Conservation (phyloP, 192 early-diverging fungal species). For the Coemansia sp. region DNA sequence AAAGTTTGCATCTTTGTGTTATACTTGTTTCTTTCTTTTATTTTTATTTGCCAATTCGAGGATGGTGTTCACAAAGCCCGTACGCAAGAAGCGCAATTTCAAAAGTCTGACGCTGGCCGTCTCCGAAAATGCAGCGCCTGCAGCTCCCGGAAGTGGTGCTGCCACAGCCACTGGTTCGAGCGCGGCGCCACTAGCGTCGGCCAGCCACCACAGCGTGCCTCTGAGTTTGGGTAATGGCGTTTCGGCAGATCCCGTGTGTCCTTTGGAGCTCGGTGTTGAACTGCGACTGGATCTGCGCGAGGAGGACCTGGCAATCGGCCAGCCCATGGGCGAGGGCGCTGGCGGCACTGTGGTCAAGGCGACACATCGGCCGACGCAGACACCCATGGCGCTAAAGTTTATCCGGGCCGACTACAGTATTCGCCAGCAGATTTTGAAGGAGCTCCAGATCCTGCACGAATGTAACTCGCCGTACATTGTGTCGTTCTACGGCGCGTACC, state of each 20-base stretch:
- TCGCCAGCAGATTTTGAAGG: conserved; percentile 89
- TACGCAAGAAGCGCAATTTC: conserved; percentile 59
- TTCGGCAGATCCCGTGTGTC: conserved; percentile 29
- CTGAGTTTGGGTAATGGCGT: background rate
- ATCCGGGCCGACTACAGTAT: conserved; percentile 66
- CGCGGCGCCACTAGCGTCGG: conserved; percentile 11
- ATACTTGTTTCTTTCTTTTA: background rate
- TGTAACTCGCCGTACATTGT: conserved; percentile 96
- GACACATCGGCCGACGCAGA: conserved; percentile 81
- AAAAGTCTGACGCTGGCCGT: conserved; percentile 52
- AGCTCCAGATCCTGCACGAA: conserved; percentile 94
- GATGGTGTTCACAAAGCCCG: conserved; percentile 49
- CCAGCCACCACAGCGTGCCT: conserved; percentile 25
- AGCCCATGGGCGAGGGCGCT: conserved; percentile 90
- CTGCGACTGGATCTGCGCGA: conserved; percentile 72
- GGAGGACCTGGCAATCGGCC: conserved; percentile 77
- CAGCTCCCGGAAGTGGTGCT: conserved; percentile 20
- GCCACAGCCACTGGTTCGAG: conserved; percentile 4
- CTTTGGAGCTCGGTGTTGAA: conserved; percentile 71
- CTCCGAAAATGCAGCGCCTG: conserved; percentile 17
- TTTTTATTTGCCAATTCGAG: background rate
- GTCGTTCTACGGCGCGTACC: conserved; percentile 95
- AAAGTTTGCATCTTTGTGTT: conserved; percentile 1
- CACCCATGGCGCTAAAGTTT: conserved; percentile 91
- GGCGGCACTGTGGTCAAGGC: conserved; percentile 90